Evolutionary conservation across 108 stramenopile species (phyloP), one percentile per base, ranked within the genome.

Genomic region (Bacterosira constricta): DNA sequence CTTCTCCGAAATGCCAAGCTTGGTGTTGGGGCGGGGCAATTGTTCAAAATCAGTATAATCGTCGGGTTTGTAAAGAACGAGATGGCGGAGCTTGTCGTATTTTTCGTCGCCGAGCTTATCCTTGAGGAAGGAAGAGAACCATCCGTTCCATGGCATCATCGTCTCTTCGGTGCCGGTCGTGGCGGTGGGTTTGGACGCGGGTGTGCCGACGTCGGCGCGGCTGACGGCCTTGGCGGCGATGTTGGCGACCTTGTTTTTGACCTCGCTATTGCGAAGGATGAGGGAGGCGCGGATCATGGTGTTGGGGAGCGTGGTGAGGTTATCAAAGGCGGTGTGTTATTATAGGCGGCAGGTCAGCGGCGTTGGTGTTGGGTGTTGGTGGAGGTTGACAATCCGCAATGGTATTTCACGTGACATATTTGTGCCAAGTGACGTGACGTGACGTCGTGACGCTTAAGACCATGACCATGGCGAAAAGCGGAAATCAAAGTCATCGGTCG

Each of bases 101-200:
- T 62, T 74, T 12, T 84, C 79, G 25, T 78, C 71, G 4, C 85
- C 85, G 62, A 95, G 59, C 41, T 84, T 88, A 39, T 88, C 85
- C 34, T 71, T 55, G 35, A 92, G 66, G 51, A 85, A 69, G 45
- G 83, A 83, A 31, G 80, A 66, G 70, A 92, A 63, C 91, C 91
- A 95, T 34, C 91, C 91, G 54, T 79, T 83, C 94, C 94, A 95
- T 15, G 94, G 94, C 88, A 91, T 88, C 88, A 90, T 83, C 67
- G 89, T 80, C 32, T 75, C 72, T 50, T 84, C 86, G 17, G 88
- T 45, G 12, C 63, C 76, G 46, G 76, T 55, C 1, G 68, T 50
- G 18, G 50, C 60, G 18, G 66, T 46, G 21, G 75, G 75, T 34
- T 44, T 37, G 41, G 68, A 39, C 64, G 71, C 11, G 23, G 79